Evolutionary conservation across 1,284 basidiomycete species (phyloP).

Genomic region (Rhodotorula sp.): DNA sequence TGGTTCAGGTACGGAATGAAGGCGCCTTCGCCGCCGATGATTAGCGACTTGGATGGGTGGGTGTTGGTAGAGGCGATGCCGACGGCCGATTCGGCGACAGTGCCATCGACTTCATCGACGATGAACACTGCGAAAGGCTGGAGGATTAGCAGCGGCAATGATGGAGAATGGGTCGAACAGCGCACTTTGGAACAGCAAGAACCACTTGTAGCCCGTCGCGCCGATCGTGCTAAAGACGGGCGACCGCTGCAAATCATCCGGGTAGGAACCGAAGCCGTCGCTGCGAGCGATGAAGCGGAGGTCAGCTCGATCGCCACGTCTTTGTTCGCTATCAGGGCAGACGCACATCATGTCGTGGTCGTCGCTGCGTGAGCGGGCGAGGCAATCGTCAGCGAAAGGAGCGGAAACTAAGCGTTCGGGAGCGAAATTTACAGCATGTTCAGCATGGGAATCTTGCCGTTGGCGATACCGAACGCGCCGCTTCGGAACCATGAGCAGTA

Average conservation of each 20-base stretch:
- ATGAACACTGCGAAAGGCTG: conserved; percentile 17
- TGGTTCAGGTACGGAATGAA: conserved; percentile 78
- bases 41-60: conserved; percentile 43
- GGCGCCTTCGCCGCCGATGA: conserved; percentile 72
- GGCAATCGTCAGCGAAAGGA: not conserved
- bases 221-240: conserved; percentile 64
- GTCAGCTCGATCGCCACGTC: not conserved
- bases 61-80: conserved; percentile 50
- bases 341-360: conserved; percentile 52
- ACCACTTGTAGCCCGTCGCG: conserved; percentile 69
- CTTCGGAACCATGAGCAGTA: conserved; percentile 30
- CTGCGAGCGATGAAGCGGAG: not conserved
- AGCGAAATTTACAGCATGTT: conserved; percentile 53
- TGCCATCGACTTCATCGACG: conserved; percentile 66
- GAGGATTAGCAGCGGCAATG: not conserved
- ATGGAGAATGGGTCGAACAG: conserved; percentile 40
- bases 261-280: conserved; percentile 62
- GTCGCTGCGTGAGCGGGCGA: conserved; percentile 45
- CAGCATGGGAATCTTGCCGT: conserved; percentile 75
- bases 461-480: conserved; percentile 88
- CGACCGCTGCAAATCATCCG: conserved; percentile 71
- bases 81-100: conserved; percentile 57
- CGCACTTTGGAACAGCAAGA: conserved; percentile 73
- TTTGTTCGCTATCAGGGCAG: too few relatives aligned
- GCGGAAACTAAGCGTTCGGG: too few relatives aligned